Evolutionary conservation across 108 stramenopile genomes (phyloP).

Genomic region (Schizochytrium sp.): DNA sequence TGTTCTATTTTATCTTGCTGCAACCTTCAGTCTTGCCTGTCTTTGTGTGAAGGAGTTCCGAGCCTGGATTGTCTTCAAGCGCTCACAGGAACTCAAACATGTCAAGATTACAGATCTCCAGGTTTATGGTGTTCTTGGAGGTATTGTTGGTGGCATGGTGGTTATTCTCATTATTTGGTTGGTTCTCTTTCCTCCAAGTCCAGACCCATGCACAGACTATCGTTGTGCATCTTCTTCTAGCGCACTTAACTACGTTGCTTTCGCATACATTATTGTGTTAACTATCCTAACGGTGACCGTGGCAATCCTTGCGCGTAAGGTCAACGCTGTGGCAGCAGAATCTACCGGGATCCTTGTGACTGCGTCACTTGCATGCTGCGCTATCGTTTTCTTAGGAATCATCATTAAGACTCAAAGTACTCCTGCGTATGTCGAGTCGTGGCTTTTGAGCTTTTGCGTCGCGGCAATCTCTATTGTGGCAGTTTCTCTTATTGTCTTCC

Average conservation of each 20-base stretch:
- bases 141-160: neutral
- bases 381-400: conserved; percentile 28
- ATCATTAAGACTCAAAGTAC: neutral
- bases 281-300: neutral
- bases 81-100: neutral
- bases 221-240: conserved; percentile 16
- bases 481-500: conserved; percentile 20
- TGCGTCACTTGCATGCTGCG: neutral
- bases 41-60: conserved; percentile 57
- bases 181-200: neutral
- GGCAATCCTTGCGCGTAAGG: conserved; percentile 34
- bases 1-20: neutral
- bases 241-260: neutral
- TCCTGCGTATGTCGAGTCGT: neutral
- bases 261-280: conserved; percentile 24
- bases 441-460: conserved; percentile 36
- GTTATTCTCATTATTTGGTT: conserved; percentile 1
- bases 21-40: conserved; percentile 16
- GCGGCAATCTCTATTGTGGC: neutral
- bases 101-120: neutral
- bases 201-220: conserved; percentile 1
- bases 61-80: conserved; percentile 7
- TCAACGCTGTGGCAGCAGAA: neutral
- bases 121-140: conserved; percentile 7
- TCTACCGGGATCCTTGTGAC: conserved; percentile 42